Evolutionary conservation across 2,329 filamentous ascomycete species (phyloP).

Genomic region (Samsoniella hepiali): DNA sequence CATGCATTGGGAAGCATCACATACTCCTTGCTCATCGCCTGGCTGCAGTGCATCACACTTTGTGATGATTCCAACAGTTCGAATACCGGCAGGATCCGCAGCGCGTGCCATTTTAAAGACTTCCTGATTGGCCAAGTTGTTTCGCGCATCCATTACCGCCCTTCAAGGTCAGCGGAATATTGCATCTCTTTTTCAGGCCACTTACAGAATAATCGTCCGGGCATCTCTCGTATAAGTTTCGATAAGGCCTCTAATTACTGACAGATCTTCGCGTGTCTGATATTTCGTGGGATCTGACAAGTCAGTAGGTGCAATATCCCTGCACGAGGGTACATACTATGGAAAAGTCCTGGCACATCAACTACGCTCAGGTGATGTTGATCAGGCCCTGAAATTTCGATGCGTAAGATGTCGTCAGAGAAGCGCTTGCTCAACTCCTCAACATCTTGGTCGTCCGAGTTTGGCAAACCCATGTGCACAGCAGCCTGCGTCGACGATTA

Average conservation of each 20-base stretch:
- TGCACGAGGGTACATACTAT: background rate
- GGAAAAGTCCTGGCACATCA: constrained; percentile 2
- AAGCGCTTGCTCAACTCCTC: background rate
- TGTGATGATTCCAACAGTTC: background rate
- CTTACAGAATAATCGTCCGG: constrained; percentile 1
- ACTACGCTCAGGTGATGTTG: constrained; percentile 9
- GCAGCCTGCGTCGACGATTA: background rate
- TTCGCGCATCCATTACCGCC: constrained; percentile 8
- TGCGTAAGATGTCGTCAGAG: background rate
- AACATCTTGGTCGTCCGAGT: background rate
- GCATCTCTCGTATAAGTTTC: constrained; percentile 2
- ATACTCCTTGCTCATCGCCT: background rate
- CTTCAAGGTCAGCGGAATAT: background rate
- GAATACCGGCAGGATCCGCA: constrained; percentile 1
- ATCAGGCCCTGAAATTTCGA: constrained; percentile 3
- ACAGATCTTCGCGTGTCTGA: background rate
- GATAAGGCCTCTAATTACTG: constrained; percentile 1
- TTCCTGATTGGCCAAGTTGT: constrained; percentile 11
- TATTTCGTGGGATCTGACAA: constrained; percentile 6
- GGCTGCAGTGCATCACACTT: constrained; percentile 8
- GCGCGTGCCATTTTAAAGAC: constrained; percentile 12
- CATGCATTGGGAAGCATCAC: background rate
- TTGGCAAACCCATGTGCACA: constrained; percentile 1
- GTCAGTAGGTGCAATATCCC: background rate
- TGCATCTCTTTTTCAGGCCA: background rate